phyloP scores from a whole-genome alignment of 345 rosid genomes.

The Eucalyptus albens region DNA sequence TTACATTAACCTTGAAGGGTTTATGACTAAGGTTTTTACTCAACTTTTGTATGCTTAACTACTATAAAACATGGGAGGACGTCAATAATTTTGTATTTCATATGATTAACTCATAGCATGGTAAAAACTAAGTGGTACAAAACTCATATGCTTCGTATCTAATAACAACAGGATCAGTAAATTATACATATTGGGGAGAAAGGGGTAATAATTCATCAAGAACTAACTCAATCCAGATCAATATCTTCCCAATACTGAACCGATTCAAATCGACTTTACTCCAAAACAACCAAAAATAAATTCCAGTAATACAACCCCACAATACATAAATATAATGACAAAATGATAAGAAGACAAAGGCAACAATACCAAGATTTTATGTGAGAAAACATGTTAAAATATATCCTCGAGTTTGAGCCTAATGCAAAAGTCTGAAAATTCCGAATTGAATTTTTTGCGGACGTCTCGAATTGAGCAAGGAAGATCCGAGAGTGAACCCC shows the following conservation, averaged over 20 bases:
- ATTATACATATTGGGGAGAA: neutral
- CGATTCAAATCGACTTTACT: neutral
- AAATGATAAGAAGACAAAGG: neutral
- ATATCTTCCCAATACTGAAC: neutral
- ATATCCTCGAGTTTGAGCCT: too few relatives aligned
- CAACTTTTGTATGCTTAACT: neutral
- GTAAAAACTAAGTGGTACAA: neutral
- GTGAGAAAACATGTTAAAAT: too few relatives aligned
- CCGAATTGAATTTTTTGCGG: accelerated
- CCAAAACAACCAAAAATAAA: neutral
- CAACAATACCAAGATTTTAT: neutral
- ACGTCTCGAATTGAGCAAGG: accelerated
- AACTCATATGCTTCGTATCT: neutral
- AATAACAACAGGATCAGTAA: neutral
- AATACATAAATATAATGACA: neutral
- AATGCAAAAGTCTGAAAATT: too few relatives aligned
- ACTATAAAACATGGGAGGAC: neutral
- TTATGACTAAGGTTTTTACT: neutral
- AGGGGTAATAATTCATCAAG: neutral
- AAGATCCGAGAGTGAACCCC: accelerated
- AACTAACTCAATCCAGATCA: neutral
- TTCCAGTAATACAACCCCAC: neutral
- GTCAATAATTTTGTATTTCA: neutral
- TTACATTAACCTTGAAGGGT: neutral
- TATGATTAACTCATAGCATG: neutral